Conservation (phyloP, 177 flowering plant species). For the Vitis hybrid region DNA sequence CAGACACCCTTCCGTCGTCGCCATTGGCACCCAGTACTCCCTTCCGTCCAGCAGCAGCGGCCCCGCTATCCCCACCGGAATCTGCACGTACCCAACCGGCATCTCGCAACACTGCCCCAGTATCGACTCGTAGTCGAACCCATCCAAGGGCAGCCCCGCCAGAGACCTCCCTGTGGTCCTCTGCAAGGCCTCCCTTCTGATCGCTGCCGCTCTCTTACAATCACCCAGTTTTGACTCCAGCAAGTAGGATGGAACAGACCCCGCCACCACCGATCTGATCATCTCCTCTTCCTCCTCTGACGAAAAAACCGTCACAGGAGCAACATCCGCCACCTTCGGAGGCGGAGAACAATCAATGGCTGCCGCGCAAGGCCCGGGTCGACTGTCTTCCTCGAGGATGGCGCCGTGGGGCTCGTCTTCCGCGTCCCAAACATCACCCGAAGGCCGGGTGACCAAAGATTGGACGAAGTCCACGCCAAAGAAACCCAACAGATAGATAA, state of each 20-base stretch:
- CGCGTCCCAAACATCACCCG: constrained; percentile 8
- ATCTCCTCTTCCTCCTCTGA: constrained; percentile 28
- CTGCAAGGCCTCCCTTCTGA: constrained; percentile 33
- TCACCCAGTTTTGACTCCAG: constrained; percentile 30
- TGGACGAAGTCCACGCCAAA: constrained; percentile 35
- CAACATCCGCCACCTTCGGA: neutral
- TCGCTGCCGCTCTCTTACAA: constrained; percentile 30
- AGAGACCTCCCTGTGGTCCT: constrained; percentile 27
- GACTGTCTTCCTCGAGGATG: constrained; percentile 12
- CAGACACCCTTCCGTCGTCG: constrained; percentile 37
- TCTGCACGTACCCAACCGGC: constrained; percentile 35
- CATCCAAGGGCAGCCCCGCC: constrained; percentile 27
- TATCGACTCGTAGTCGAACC: constrained; percentile 36
- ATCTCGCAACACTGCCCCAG: constrained; percentile 44
- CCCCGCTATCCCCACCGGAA: constrained; percentile 34
- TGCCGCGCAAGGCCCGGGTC: neutral
- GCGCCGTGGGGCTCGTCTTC: constrained; percentile 10
- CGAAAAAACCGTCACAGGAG: neutral
- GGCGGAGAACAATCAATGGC: neutral
- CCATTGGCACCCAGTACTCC: constrained; percentile 33
- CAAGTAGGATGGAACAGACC: constrained; percentile 22
- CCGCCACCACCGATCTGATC: constrained; percentile 16
- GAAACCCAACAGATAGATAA: constrained; percentile 34
- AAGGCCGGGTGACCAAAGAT: constrained; percentile 17
- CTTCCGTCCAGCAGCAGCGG: constrained; percentile 30